Conservation (phyloP, 345 rosid species). For the Eutrema yunnanense region DNA sequence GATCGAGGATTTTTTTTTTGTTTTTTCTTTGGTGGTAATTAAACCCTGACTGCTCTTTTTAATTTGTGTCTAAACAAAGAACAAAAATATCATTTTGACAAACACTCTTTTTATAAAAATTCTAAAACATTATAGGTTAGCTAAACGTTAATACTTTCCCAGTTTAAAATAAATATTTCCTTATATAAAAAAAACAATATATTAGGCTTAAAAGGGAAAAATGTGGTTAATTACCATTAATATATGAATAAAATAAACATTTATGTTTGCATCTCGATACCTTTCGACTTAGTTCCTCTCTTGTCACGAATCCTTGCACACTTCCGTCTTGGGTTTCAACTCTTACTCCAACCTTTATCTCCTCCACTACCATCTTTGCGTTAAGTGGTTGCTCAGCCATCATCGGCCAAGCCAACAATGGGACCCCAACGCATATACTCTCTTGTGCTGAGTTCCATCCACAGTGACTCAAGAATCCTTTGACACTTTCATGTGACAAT, state of each 20-base stretch:
- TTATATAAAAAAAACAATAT: background rate
- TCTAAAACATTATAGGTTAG: background rate
- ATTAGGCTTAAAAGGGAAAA: background rate
- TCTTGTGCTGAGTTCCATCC: constrained; percentile 84
- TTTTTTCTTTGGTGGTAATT: background rate
- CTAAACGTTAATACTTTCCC: no score
- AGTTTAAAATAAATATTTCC: no score
- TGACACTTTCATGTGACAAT: constrained; percentile 44
- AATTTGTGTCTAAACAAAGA: no score
- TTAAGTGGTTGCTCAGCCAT: constrained; percentile 73
- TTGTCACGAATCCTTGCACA: constrained; percentile 41
- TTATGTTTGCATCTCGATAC: background rate
- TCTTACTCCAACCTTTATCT: constrained; percentile 51
- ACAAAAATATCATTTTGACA: no score
- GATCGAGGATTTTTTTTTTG: background rate
- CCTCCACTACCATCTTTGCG: constrained; percentile 59
- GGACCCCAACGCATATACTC: constrained; percentile 67
- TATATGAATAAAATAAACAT: background rate
- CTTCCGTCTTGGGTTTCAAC: constrained; percentile 42
- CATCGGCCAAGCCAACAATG: constrained; percentile 74
- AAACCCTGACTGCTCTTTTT: no score
- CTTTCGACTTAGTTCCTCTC: constrained; percentile 40
- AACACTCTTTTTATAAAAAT: no score
- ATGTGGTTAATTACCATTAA: background rate
- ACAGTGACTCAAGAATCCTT: constrained; percentile 75